Conservation (phyloP, 2,329 filamentous ascomycete species). For the Microdochium bolleyi region DNA sequence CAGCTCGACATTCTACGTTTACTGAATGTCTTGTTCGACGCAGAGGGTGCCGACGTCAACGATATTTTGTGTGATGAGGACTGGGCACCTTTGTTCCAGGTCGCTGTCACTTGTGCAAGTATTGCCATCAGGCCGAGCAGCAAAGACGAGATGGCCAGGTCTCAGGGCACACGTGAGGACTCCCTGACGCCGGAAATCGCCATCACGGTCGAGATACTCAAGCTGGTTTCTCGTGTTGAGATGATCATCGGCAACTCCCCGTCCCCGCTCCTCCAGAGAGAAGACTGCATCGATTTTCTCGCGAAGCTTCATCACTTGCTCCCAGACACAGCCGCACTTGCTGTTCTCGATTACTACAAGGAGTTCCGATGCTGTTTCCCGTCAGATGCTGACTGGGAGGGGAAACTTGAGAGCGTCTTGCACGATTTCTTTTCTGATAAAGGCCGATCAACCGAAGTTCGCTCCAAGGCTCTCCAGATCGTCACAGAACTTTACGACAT, state of each 20-base stretch:
- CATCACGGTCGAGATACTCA: constrained; percentile 32
- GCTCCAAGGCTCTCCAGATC: constrained; percentile 53
- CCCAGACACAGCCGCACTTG: constrained; percentile 54
- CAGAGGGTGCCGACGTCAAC: constrained; percentile 43
- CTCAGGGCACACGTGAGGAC: constrained; percentile 17
- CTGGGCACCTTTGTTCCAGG: constrained; percentile 53
- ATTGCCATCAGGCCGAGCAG: constrained; percentile 14
- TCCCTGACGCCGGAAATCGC: constrained; percentile 26
- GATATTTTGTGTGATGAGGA: constrained; percentile 55
- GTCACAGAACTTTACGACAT: constrained; percentile 53
- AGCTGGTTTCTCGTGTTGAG: constrained; percentile 42
- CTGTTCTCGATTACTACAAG: constrained; percentile 60
- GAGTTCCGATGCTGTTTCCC: constrained; percentile 66
- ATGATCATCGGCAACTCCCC: constrained; percentile 34
- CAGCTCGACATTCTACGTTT: constrained; percentile 39
- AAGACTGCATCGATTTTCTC: constrained; percentile 61
- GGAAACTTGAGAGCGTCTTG: constrained; percentile 53
- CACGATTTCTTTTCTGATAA: constrained; percentile 56
- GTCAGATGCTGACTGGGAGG: constrained; percentile 60
- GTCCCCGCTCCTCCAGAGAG: constrained; percentile 52
- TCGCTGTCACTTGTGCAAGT: constrained; percentile 47
- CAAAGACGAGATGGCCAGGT: constrained; percentile 11
- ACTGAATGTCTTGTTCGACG: constrained; percentile 48
- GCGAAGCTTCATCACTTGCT: constrained; percentile 52
- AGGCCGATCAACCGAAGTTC: constrained; percentile 50